Evolutionary conservation across 1,284 basidiomycete genomes (phyloP), one percentile per base, ranked within the genome.

Genomic region (Irpex sp.): DNA sequence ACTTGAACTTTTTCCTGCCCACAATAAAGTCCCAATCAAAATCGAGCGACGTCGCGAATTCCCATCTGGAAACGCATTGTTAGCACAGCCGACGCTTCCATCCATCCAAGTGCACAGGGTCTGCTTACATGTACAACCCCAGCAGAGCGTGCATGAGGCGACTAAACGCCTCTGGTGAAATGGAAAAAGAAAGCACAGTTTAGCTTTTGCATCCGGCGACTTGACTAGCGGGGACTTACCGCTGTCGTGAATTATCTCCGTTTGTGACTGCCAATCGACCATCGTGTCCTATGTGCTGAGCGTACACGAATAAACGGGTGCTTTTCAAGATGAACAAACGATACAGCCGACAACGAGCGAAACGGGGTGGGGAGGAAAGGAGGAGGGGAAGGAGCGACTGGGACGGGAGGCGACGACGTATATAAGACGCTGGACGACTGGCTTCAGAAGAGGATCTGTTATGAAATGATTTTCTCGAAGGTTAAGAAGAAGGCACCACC

Each of bases 1-100:
- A 77, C 63, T 78, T 77, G 74, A 90, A 89, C 62, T 70, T 78
- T 68, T 82, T 84, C 72, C 83, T 83, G 21, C 88, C 79, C 11
- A 78, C 76, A 67, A 90, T 69, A 69, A 83, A 87, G 63, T 83
- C 77, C 84, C 85, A 90, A 72, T 91, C 89, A 68, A 90, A 91
- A 58, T 80, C 72, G 59, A 90, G 74, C 11, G 88, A 89, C 7
- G 83, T 84, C 69, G 83, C 78, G 75, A 84, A 70, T 64, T 77
- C 75, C 74, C 74, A 76, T n/a, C 75, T 75, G 17, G 26, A 26
- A 26, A 26, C 2, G 26, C 26, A 26, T 26, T 2, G 59, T 56
- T 26, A 35, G 3, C 21, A 26, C 26, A 26, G 26, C 26, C 26
- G 26, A 26, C 26, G 26, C 26, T 26, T 21, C 15, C 17, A 15